A percentile compares a stretch with the other conserved stretches of the same genome.
Conservation (phyloP, 208 protist species). For the Leishmania tropica region DNA sequence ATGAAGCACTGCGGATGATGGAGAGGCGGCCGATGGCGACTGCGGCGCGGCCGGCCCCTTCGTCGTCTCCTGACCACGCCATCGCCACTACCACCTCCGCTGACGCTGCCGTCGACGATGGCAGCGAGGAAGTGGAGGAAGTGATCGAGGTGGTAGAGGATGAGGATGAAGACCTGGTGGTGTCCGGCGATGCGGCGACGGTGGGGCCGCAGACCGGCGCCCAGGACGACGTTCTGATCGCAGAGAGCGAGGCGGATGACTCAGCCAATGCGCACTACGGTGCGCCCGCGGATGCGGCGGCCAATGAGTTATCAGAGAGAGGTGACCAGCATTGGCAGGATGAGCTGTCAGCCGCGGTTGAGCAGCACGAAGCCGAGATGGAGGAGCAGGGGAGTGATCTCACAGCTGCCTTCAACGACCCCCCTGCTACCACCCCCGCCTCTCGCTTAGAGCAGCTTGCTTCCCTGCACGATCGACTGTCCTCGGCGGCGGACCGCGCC, state of each 20-base stretch:
- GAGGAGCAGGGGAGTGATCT: constrained; percentile 29
- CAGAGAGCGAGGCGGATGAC: constrained; percentile 15
- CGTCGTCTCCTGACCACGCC: constrained; percentile 4
- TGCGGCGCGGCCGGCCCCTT: not conserved
- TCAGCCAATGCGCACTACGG: constrained; percentile 2
- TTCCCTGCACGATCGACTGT: constrained; percentile 44
- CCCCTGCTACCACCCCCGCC: constrained; percentile 22
- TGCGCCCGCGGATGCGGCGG: not conserved
- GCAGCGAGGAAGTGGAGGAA: constrained; percentile 28
- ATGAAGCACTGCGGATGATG: constrained; percentile 24
- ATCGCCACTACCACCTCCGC: not conserved
- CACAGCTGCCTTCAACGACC: constrained; percentile 16
- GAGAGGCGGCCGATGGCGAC: not conserved
- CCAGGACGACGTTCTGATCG: constrained; percentile 5
- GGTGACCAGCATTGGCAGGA: constrained; percentile 21
- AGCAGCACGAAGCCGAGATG: constrained; percentile 36
- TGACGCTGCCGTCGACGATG: constrained; percentile 11
- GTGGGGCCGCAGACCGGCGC: constrained; percentile 4
- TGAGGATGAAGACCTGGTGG: constrained; percentile 24
- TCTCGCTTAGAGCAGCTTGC: constrained; percentile 32
- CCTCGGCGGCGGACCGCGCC: constrained; percentile 43
- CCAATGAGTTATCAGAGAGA: not conserved
- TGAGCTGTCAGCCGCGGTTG: constrained; percentile 32
- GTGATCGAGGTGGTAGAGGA: constrained; percentile 44
- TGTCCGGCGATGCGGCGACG: constrained; percentile 14